These are phyloP conservation scores for Punctularia strigosozonata DNA, from an alignment of 768 basidiomycete genomes.

Conservation along the genomic window DNA sequence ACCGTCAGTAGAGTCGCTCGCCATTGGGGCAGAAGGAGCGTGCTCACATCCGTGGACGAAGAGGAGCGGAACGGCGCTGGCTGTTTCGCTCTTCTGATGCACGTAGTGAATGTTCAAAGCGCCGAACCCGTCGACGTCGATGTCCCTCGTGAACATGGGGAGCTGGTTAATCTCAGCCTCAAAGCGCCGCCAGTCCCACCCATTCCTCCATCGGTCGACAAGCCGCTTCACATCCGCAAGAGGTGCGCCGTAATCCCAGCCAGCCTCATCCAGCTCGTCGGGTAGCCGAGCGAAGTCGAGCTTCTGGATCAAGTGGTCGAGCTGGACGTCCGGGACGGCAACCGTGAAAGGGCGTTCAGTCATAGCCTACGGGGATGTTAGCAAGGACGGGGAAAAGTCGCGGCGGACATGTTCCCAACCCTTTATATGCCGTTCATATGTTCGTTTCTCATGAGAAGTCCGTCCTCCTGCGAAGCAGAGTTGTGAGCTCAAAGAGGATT, in stretches of 20 bases:
- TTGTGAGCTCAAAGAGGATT: too few species aligned
- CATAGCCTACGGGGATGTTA: too few species aligned
- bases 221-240: slow-evolving; percentile 5
- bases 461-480: too few species aligned
- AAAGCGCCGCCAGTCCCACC: slow-evolving; percentile 6
- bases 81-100: slow-evolving; percentile 29
- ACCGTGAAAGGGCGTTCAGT: slow-evolving; percentile 2
- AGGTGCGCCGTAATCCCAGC: slow-evolving; percentile 7
- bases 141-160: slow-evolving; percentile 6
- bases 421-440: too few species aligned
- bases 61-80: slow-evolving; percentile 38
- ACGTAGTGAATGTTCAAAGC: slow-evolving; percentile 39
- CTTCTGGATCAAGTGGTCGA: not conserved
- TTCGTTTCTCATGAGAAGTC: too few species aligned
- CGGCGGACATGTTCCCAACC: too few species aligned
- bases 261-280: slow-evolving; percentile 5
- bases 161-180: slow-evolving; percentile 4
- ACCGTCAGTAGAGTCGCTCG: not conserved
- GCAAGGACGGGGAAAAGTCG: too few species aligned
- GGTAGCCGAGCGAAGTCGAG: slow-evolving; percentile 3
- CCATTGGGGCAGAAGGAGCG: not conserved
- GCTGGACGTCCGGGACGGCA: not conserved
- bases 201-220: slow-evolving; percentile 3
- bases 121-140: slow-evolving; percentile 6
- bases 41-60: slow-evolving; percentile 44